These are phyloP conservation scores for Linanthus parryae DNA, from an alignment of 148 eudicot species.

Conservation along the genomic window DNA sequence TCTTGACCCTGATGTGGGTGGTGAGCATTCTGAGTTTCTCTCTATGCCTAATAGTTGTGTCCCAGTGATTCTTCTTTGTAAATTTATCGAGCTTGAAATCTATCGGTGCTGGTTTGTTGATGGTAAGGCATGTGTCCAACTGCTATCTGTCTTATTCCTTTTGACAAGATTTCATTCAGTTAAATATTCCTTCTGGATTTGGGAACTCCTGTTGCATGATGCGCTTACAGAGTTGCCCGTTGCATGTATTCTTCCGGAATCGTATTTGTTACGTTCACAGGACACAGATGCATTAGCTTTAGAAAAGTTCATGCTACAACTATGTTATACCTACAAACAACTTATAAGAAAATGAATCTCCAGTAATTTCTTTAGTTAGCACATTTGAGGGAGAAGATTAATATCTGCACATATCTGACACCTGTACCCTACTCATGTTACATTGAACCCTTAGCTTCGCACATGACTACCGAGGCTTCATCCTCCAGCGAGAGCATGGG, in stretches of 20 bases:
- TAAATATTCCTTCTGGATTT: background rate
- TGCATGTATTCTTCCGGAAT: no score
- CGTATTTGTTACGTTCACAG: no score
- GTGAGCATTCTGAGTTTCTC: no score
- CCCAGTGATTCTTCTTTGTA: background rate
- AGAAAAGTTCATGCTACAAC: no score
- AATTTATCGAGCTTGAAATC: background rate
- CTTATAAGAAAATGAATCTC: no score
- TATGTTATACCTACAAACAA: no score
- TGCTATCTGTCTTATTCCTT: background rate
- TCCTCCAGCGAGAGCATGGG: background rate
- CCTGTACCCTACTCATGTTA: no score
- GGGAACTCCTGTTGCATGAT: no score
- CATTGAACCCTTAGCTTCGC: background rate
- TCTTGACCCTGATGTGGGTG: constrained; percentile 70
- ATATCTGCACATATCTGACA: background rate
- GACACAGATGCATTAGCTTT: no score
- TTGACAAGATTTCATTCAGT: background rate
- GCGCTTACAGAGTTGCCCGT: no score
- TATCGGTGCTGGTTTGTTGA: constrained; percentile 1
- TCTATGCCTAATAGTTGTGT: background rate
- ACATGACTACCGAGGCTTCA: no score
- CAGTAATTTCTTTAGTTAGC: no score
- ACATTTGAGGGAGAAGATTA: background rate
- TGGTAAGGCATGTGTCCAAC: background rate